Base-by-base conservation (phyloP, 2,329 filamentous ascomycete genomes). In the Aulographum hederae region DNA sequence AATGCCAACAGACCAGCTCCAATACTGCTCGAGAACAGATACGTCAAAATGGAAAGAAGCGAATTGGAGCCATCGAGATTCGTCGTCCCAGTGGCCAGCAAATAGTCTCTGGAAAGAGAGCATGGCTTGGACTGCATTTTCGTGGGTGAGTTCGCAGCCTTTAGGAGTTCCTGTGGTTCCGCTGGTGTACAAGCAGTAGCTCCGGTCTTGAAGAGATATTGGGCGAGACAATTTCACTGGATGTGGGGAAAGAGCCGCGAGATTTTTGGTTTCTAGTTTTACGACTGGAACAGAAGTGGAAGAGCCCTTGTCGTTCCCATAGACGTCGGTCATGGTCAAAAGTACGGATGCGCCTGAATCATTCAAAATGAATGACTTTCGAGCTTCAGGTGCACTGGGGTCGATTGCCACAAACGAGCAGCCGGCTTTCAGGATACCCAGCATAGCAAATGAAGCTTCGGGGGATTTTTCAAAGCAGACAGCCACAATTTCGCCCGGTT, bases 11-110 rank as follows among this genome's bases (percentile, higher is more conserved):
- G 77, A 82, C 85, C 85, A 94, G 35, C 76, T 89, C 82, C 82
- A 94, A 49, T 86, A 94, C 45, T 93, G 85, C 46, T 94, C 85
- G 1, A 94, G 63, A 0, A 94, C 78, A 2, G 80, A 89, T 3
- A 94, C 85, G 43, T 94, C 86, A 38, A 94, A 94, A 50, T 93
- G 86, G 34, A 93, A 81, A 0, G 82, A 85, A 1, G 86, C 86
- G 46, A 94, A 94, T 46, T 94, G 86, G 1, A 94, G 61, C 76
- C 82, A 94, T 35, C 78, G 70, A 0, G 84, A 91, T 0, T 66
- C 47, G 0, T 60, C 44, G 26, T 77, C 65, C 79, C 82, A 92
- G 43, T 81, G 77, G 0, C 66, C 71, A 4, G 55, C 52, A 46
- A 94, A 93, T 0, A 94, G 62, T 18, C 72, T 60, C 43, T 81